These are phyloP conservation scores for Claviceps paspali DNA, from an alignment of 2,329 filamentous ascomycete genomes.

Conservation along the genomic window DNA sequence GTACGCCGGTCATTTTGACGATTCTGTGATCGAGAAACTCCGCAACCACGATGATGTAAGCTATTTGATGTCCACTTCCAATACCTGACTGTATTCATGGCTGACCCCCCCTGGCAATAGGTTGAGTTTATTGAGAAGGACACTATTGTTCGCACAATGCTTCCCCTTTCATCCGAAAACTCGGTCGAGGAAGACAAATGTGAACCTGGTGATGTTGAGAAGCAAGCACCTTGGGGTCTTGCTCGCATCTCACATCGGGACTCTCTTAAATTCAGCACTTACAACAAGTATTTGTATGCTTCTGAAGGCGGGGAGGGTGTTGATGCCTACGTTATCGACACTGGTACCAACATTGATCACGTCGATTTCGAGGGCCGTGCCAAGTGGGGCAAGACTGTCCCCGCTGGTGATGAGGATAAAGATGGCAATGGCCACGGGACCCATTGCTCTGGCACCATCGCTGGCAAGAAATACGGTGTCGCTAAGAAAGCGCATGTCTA, in stretches of 20 bases:
- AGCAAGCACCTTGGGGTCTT: conserved; percentile 94
- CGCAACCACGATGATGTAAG: conserved; percentile 93
- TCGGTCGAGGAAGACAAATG: conserved; percentile 25
- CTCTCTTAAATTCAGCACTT: conserved; percentile 72
- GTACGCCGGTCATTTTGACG: conserved; percentile 93
- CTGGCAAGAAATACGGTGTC: conserved; percentile 97
- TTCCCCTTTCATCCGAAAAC: conserved; percentile 27
- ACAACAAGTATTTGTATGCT: conserved; percentile 96
- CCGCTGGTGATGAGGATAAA: conserved; percentile 63
- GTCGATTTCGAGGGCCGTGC: conserved; percentile 96
- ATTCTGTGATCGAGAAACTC: conserved; percentile 82
- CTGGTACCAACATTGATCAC: conserved; percentile 84
- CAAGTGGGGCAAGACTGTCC: conserved; percentile 94
- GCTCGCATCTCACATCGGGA: conserved; percentile 95
- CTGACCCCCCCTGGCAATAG: conserved; percentile 33
- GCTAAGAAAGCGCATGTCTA: conserved; percentile 97
- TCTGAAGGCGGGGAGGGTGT: conserved; percentile 88
- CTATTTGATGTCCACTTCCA: conserved; percentile 14
- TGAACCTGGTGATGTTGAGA: conserved; percentile 51
- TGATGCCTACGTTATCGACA: conserved; percentile 97
- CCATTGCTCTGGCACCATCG: conserved; percentile 96
- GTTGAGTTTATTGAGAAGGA: conserved; percentile 95
- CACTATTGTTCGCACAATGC: conserved; percentile 75
- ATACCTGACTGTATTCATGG: background rate
- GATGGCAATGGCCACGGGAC: conserved; percentile 98